Evolutionary conservation across 2,329 filamentous ascomycete species (phyloP).

Genomic region (Lecanoromycetidae sp.): DNA sequence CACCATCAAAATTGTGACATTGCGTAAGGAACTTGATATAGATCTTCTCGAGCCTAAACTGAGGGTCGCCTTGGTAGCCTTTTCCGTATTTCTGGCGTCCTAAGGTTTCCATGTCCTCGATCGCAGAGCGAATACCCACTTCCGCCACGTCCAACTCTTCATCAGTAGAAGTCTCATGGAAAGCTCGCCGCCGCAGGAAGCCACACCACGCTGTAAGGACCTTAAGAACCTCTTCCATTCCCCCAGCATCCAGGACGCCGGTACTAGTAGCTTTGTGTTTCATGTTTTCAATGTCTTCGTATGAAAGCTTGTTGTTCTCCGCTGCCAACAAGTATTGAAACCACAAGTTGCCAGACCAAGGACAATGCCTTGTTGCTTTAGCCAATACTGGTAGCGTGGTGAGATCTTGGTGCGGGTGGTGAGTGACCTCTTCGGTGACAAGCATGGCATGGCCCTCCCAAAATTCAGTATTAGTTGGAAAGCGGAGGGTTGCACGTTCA

Average conservation of each 20-base stretch:
- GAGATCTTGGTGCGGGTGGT: conserved; percentile 36
- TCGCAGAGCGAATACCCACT: conserved; percentile 70
- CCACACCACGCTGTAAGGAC: conserved; percentile 93
- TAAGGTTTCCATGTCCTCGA: conserved; percentile 70
- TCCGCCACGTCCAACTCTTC: conserved; percentile 84
- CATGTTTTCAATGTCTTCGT: conserved; percentile 71
- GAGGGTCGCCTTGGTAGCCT: conserved; percentile 72
- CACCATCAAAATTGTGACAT: conserved; percentile 63
- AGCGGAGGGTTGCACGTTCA: conserved; percentile 61
- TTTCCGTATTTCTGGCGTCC: conserved; percentile 64
- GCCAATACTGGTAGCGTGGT: conserved; percentile 59
- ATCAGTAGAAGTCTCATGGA: conserved; percentile 58
- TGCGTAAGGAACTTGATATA: conserved; percentile 86
- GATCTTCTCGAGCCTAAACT: conserved; percentile 79
- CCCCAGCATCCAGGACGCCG: conserved; percentile 69
- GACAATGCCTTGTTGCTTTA: conserved; percentile 77
- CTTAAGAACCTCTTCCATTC: conserved; percentile 77
- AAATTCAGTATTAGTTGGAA: conserved; percentile 59
- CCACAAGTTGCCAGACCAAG: conserved; percentile 87
- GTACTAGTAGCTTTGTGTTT: conserved; percentile 87
- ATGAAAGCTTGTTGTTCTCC: conserved; percentile 64
- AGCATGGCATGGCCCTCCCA: conserved; percentile 82
- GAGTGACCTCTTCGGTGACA: conserved; percentile 42
- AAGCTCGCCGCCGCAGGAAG: conserved; percentile 76
- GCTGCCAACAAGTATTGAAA: conserved; percentile 75